Evolutionary conservation across 305 asterid species (phyloP).

Genomic region (Fraxinus baroniana): DNA sequence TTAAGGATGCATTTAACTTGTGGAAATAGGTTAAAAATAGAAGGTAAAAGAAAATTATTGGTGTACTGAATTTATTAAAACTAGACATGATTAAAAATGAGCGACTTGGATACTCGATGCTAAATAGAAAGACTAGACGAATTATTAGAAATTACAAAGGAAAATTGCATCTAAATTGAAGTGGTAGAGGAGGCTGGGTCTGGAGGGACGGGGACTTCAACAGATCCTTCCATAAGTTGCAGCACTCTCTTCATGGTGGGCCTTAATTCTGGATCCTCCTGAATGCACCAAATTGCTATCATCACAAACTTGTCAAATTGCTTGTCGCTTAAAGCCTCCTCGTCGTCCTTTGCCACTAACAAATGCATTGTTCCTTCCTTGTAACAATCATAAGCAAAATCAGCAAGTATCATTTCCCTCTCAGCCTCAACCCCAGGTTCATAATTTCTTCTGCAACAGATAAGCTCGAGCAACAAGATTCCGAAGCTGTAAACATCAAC

Average conservation of each 20-base stretch:
- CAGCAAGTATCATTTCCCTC: neutral
- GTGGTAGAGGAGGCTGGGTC: slow-evolving; percentile 9
- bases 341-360: neutral
- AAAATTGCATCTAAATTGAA: neutral
- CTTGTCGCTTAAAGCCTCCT: neutral
- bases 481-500: slow-evolving; percentile 42
- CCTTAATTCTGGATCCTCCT: slow-evolving; percentile 30
- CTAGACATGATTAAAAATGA: neutral
- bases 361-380: neutral
- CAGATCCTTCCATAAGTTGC: slow-evolving; percentile 35
- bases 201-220: slow-evolving; percentile 25
- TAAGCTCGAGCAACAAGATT: slow-evolving; percentile 27
- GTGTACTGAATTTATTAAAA: neutral
- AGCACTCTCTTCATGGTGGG: slow-evolving; percentile 38
- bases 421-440: neutral
- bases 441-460: slow-evolving; percentile 20
- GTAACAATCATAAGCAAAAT: neutral
- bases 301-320: slow-evolving; percentile 3
- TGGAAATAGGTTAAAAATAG: no score
- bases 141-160: no score
- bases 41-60: neutral
- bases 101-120: neutral
- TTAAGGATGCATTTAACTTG: no score
- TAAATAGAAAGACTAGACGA: neutral
- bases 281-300: slow-evolving; percentile 37